Percentiles rank a stretch among this genome's conserved stretches.
phyloP scores from a whole-genome alignment of 2,329 filamentous ascomycete genomes.

The Calonectria naviculata region DNA sequence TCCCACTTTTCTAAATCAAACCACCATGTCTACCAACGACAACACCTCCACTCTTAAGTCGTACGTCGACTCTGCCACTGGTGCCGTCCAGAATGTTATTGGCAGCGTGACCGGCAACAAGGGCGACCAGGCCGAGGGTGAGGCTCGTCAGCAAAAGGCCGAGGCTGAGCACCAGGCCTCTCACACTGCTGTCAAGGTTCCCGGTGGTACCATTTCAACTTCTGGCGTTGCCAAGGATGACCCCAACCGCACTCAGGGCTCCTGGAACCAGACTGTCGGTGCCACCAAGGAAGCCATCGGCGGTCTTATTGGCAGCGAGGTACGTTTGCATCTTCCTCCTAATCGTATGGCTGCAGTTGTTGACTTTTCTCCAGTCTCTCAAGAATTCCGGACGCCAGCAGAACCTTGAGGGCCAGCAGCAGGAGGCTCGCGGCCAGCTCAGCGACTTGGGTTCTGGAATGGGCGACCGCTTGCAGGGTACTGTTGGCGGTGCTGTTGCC shows the following conservation, averaged over 20 bases:
- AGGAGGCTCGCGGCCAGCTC: slow-evolving; percentile 86
- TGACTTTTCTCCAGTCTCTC: slow-evolving; percentile 59
- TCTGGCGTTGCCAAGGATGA: slow-evolving; percentile 79
- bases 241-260: slow-evolving; percentile 76
- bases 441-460: slow-evolving; percentile 77
- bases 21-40: slow-evolving; percentile 44
- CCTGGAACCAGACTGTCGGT: slow-evolving; percentile 91
- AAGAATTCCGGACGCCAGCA: slow-evolving; percentile 81
- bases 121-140: slow-evolving; percentile 73
- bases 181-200: slow-evolving; percentile 79
- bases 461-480: slow-evolving; percentile 74
- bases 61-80: slow-evolving; percentile 78
- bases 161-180: slow-evolving; percentile 77
- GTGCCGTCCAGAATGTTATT: slow-evolving; percentile 77
- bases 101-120: slow-evolving; percentile 80
- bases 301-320: slow-evolving; percentile 79
- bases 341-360: background rate
- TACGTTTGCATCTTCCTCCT: slow-evolving; percentile 43
- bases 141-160: slow-evolving; percentile 73
- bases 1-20: slow-evolving; percentile 17
- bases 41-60: slow-evolving; percentile 81
- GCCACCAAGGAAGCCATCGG: slow-evolving; percentile 86
- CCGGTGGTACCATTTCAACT: slow-evolving; percentile 75
- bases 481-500: slow-evolving; percentile 78
- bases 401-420: slow-evolving; percentile 81